Percentiles rank a stretch among this genome's conserved stretches.
These are phyloP conservation scores for Coniosporium tulheliwenetii DNA, from an alignment of 2,329 filamentous ascomycete species.

Conservation along the genomic window DNA sequence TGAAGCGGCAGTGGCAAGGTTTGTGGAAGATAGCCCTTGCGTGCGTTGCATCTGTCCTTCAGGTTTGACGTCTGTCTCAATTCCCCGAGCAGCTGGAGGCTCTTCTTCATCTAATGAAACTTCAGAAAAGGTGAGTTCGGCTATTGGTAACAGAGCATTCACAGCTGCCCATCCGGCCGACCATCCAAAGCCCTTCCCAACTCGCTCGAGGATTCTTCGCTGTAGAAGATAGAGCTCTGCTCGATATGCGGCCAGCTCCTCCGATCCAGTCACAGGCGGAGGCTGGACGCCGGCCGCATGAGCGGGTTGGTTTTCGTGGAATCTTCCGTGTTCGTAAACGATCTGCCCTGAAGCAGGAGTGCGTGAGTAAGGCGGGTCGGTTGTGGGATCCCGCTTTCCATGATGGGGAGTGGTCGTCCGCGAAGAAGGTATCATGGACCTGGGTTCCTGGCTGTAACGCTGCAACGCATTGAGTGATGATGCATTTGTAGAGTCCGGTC, in stretches of 20 bases:
- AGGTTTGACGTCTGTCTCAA: no score
- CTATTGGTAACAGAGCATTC: conserved; percentile 8
- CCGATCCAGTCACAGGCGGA: conserved; percentile 36
- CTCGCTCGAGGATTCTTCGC: conserved; percentile 59
- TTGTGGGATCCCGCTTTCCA: no score
- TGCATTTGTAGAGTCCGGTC: conserved; percentile 20
- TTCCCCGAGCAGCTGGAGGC: no score
- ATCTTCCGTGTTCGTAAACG: conserved; percentile 22
- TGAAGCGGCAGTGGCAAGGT: conserved; percentile 16
- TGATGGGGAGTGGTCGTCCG: no score
- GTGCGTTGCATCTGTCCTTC: no score
- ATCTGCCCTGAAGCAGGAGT: no score
- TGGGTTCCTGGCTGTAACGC: no score
- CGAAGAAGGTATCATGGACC: no score
- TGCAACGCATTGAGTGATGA: conserved; percentile 27
- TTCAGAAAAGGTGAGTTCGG: no score
- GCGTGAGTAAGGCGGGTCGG: no score
- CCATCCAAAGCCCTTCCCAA: conserved; percentile 62
- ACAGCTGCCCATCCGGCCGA: conserved; percentile 50
- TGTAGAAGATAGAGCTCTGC: conserved; percentile 72
- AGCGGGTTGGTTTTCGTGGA: conserved; percentile 2
- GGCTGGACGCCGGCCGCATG: no score
- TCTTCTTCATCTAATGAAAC: no score
- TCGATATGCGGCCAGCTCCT: conserved; percentile 67
- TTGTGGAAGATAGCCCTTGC: conserved; percentile 13